Percentiles rank a stretch among this genome's conserved stretches.
These are phyloP conservation scores for Thalassiosira mediterranea DNA, from an alignment of 352 stramenopile species.

Conservation along the genomic window DNA sequence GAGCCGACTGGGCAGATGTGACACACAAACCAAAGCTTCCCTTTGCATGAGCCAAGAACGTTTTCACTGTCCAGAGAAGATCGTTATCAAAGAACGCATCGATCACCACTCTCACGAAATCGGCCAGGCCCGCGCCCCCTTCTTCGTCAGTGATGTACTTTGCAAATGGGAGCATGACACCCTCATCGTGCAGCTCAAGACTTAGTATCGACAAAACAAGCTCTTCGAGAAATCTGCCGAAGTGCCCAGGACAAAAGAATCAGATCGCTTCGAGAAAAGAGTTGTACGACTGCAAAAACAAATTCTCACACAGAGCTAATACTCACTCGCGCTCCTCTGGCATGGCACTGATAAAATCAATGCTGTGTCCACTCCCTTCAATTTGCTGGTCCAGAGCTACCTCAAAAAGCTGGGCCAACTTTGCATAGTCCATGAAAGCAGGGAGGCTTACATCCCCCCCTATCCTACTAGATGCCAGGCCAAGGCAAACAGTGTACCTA, in stretches of 20 bases:
- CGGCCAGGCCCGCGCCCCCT: slow-evolving; percentile 6
- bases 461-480: neutral
- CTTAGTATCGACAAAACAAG: too few species aligned
- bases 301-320: neutral
- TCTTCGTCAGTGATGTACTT: slow-evolving; percentile 14
- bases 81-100: slow-evolving; percentile 63
- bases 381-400: neutral
- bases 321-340: neutral
- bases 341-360: slow-evolving; percentile 10
- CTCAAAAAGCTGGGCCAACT: slow-evolving; percentile 36
- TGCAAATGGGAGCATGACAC: too few species aligned
- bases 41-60: slow-evolving; percentile 32
- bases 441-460: neutral
- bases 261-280: neutral
- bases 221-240: too few species aligned
- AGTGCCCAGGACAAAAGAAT: too few species aligned
- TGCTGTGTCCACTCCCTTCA: neutral
- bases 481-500: slow-evolving; percentile 31
- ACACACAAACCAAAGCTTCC: slow-evolving; percentile 49
- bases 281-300: neutral
- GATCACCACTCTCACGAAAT: slow-evolving; percentile 23
- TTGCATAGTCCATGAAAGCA: slow-evolving; percentile 14
- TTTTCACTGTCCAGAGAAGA: slow-evolving; percentile 15
- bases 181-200: too few species aligned
- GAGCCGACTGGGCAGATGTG: slow-evolving; percentile 15